Percentiles rank a stretch among this genome's conserved stretches.
Conservation (phyloP, 768 basidiomycete genomes). For the Chalciporus piperatus region DNA sequence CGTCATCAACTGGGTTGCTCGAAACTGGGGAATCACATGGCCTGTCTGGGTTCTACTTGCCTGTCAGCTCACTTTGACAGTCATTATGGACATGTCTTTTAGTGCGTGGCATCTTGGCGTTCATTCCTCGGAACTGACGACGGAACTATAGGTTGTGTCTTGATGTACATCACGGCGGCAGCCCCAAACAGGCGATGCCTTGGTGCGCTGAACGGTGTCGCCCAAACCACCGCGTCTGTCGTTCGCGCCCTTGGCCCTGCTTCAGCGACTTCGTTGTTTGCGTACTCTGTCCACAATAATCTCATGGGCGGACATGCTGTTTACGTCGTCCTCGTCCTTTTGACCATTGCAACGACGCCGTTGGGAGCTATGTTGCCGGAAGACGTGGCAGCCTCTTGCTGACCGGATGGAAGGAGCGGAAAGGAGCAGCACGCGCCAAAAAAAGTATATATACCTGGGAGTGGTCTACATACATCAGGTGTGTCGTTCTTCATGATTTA, state of each 20-base stretch:
- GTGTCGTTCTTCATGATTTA: constrained; percentile 13
- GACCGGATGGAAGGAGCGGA: background rate
- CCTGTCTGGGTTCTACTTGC: constrained; percentile 28
- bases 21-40: constrained; percentile 19
- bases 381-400: constrained; percentile 17
- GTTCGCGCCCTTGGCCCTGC: constrained; percentile 35
- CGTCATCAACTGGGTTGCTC: constrained; percentile 26
- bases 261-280: constrained; percentile 33
- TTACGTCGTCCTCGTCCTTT: constrained; percentile 27
- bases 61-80: constrained; percentile 21
- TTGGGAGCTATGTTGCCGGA: constrained; percentile 22
- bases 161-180: constrained; percentile 66
- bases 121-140: constrained; percentile 3
- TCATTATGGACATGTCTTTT: constrained; percentile 32
- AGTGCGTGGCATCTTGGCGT: constrained; percentile 19
- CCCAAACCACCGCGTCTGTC: constrained; percentile 30
- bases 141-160: constrained; percentile 50
- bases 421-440: background rate
- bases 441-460: background rate
- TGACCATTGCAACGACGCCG: constrained; percentile 14
- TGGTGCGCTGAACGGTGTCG: constrained; percentile 64
- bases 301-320: constrained; percentile 37
- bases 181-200: constrained; percentile 64
- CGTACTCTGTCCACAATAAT: constrained; percentile 34
- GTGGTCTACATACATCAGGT: constrained; percentile 1